Conservation (phyloP, 345 rosid genomes). For the Xanthoceras sorbifolium region DNA sequence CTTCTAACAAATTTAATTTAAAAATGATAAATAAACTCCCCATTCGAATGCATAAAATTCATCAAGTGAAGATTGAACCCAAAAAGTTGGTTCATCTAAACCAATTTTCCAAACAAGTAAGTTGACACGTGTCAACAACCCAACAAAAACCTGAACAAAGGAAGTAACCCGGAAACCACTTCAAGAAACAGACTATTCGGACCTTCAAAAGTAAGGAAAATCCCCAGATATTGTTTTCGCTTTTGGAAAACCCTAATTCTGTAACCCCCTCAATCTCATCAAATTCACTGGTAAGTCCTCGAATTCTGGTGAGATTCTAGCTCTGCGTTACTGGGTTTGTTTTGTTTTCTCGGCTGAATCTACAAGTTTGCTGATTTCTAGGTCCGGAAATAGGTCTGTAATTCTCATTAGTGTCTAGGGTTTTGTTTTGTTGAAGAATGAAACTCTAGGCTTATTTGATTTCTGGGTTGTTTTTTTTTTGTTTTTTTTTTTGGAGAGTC, state of each 20-base stretch:
- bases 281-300: conserved; percentile 16
- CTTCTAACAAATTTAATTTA: too few species aligned
- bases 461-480: conserved; percentile 1
- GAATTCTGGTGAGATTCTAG: background rate
- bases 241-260: background rate
- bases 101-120: background rate
- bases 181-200: background rate
- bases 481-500: conserved; percentile 8
- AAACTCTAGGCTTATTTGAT: conserved; percentile 32
- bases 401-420: conserved; percentile 15
- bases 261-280: background rate
- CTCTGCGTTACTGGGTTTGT: background rate
- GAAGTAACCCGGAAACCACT: conserved; percentile 11
- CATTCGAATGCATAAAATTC: too few species aligned
- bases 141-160: background rate
- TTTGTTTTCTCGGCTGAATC: background rate
- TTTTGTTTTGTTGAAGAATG: conserved; percentile 25
- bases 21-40: too few species aligned
- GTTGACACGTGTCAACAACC: background rate
- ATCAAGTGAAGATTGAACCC: too few species aligned
- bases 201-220: background rate
- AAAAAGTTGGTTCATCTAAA: background rate
- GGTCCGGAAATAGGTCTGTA: background rate
- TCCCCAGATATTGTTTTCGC: background rate
- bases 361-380: background rate